Conservation (phyloP, 148 eudicot genomes). For the Polygonum maritimum region DNA sequence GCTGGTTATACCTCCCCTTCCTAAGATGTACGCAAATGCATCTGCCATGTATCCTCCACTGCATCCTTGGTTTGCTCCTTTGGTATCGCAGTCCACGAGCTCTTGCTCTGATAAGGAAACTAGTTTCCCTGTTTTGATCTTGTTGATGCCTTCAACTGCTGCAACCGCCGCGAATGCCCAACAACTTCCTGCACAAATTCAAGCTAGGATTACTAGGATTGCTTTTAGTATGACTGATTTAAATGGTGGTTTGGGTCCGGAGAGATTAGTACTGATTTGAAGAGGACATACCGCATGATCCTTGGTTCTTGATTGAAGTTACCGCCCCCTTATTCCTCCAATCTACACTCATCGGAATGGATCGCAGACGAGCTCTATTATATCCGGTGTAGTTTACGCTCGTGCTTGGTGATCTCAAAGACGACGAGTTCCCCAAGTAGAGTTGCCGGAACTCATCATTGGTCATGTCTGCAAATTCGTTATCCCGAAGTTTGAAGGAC, state of each 20-base stretch:
- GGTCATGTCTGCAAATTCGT: slow-evolving; percentile 52
- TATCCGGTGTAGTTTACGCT: background rate
- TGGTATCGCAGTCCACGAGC: slow-evolving; percentile 47
- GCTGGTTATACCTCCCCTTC: slow-evolving; percentile 36
- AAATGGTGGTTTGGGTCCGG: no score
- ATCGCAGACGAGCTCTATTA: background rate
- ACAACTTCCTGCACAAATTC: slow-evolving; percentile 24
- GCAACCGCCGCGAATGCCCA: slow-evolving; percentile 36
- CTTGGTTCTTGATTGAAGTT: slow-evolving; percentile 61
- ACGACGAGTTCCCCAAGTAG: slow-evolving; percentile 22
- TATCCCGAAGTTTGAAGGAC: slow-evolving; percentile 41
- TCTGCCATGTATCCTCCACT: slow-evolving; percentile 55
- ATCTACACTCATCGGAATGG: slow-evolving; percentile 22
- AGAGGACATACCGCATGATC: slow-evolving; percentile 42
- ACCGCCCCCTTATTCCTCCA: slow-evolving; percentile 62
- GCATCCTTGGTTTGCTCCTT: slow-evolving; percentile 39
- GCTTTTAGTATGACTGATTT: background rate
- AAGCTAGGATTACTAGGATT: background rate
- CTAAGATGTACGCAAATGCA: slow-evolving; percentile 41
- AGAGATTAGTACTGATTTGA: no score
- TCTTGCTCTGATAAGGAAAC: slow-evolving; percentile 29
- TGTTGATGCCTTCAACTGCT: slow-evolving; percentile 31
- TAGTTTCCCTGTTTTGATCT: slow-evolving; percentile 25
- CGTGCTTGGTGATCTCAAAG: background rate
- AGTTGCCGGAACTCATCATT: slow-evolving; percentile 38